Evolutionary conservation across 2,329 filamentous ascomycete genomes (phyloP).

Genomic region (Colletotrichum lini): DNA sequence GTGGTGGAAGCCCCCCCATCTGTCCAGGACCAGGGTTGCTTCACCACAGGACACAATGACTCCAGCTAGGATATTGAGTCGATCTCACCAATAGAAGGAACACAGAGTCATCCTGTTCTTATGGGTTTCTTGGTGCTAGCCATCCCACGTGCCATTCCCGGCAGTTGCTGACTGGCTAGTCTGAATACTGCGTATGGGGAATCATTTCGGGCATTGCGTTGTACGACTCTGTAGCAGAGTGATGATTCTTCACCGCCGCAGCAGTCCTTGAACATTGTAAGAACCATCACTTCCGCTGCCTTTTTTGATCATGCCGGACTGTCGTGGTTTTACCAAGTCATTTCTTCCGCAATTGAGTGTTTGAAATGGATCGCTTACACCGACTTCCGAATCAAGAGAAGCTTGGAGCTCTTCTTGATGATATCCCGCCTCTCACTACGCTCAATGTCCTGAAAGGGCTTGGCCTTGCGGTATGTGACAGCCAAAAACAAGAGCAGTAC

Average conservation of each 20-base stretch:
- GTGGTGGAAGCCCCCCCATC: background rate
- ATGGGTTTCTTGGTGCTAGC: background rate
- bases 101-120: background rate
- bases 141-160: background rate
- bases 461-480: background rate
- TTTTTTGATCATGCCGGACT: background rate
- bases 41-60: background rate
- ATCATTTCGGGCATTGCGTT: background rate
- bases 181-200: background rate
- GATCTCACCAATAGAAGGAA: background rate
- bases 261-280: background rate
- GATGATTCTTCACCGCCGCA: background rate
- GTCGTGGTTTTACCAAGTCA: background rate
- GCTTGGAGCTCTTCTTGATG: background rate
- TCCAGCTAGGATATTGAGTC: background rate
- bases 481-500: background rate
- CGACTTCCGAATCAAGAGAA: background rate
- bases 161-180: constrained; percentile 1
- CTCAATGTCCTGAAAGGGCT: background rate
- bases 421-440: background rate
- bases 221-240: background rate
- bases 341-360: background rate
- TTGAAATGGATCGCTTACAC: background rate
- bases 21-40: background rate
- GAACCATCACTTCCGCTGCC: background rate